Base-by-base conservation (phyloP, 2,329 filamentous ascomycete species). In the Trichoderma aggressivum region DNA sequence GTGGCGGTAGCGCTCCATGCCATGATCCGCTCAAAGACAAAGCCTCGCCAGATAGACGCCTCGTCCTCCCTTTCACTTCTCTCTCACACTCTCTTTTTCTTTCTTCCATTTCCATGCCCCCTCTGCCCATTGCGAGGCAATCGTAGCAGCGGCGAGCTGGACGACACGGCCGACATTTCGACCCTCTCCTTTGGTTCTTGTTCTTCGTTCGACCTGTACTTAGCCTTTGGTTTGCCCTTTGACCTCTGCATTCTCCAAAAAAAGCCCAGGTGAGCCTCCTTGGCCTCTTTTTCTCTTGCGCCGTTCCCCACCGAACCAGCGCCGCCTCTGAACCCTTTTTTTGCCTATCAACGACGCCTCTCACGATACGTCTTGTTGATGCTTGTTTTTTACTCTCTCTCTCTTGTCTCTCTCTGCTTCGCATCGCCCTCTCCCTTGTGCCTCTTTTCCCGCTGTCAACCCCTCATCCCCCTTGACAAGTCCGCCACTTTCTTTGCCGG, bases 121-220 rank as follows among this genome's bases (percentile, higher is more conserved):
- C 77, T 76, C 76, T 77, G 80, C 78, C 78, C 79, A 80, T 81
- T 81, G 77, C 77, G 79, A 81, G 79, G 80, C 80, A 81, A 77
- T 80, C 77, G 74, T 80, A 79, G 75, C 77, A 77, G 77, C 74
- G 75, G 76, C 75, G 78, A 81, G 80, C 80, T 81, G 79, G 79
- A 78, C 75, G 77, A 76, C 74, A 75, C 76, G 74, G 73, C 74
- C 75, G 76, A 76, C 75, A 78, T 71, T 64, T 64, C 69, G 72
- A 58, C 61, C 72, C 71, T 69, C 74, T 70, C 72, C 71, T 74
- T 75, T 71, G 68, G 74, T 75, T 74, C 74, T 74, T 75, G 73
- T 58, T 58, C 55, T 32, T 67, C 55, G 50, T 69, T 65, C 50
- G 12, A 24, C 47, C 47, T 53, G 47, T 53, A 53, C 47, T 53